Percentiles rank a stretch among this genome's conserved stretches.
These are phyloP conservation scores for Moesziomyces antarcticus DNA, from an alignment of 1,284 basidiomycete species.

Conservation along the genomic window DNA sequence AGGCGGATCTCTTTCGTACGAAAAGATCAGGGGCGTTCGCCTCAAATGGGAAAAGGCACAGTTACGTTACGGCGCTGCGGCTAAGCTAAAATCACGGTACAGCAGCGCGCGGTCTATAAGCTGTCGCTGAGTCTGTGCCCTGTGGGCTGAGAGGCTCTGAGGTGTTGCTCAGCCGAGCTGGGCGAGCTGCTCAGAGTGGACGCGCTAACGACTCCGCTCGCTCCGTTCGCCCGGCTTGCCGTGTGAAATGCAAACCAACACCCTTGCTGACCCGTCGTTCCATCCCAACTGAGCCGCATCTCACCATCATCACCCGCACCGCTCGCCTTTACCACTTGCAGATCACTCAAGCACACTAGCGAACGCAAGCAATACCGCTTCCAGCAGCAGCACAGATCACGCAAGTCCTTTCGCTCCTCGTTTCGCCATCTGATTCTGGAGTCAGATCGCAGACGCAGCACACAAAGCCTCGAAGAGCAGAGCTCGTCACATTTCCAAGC, in stretches of 20 bases:
- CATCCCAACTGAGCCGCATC: neutral
- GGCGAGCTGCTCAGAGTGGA: constrained; percentile 1
- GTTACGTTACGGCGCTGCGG: constrained; percentile 14
- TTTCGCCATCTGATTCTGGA: too few species aligned
- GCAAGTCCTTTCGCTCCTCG: too few species aligned
- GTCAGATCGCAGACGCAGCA: too few species aligned
- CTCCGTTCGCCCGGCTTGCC: neutral
- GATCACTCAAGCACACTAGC: too few species aligned
- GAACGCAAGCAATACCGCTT: too few species aligned
- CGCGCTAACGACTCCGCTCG: constrained; percentile 2
- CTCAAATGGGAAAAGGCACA: neutral
- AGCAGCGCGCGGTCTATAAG: too few species aligned
- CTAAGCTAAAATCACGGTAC: neutral
- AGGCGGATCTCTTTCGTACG: constrained; percentile 6
- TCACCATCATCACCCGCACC: neutral
- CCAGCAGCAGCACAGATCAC: too few species aligned
- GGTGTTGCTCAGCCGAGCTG: constrained; percentile 28
- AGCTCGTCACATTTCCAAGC: too few species aligned
- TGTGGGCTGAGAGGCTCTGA: neutral
- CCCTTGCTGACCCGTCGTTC: neutral
- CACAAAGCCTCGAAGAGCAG: too few species aligned
- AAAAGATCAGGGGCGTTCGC: constrained; percentile 6
- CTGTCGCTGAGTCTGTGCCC: too few species aligned
- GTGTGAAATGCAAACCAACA: constrained; percentile 24
- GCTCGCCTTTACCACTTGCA: too few species aligned